Percentiles rank a stretch among this genome's conserved stretches.
Evolutionary conservation across 192 early-diverging fungal genomes (phyloP).

Genomic region (Coemansia sp.): DNA sequence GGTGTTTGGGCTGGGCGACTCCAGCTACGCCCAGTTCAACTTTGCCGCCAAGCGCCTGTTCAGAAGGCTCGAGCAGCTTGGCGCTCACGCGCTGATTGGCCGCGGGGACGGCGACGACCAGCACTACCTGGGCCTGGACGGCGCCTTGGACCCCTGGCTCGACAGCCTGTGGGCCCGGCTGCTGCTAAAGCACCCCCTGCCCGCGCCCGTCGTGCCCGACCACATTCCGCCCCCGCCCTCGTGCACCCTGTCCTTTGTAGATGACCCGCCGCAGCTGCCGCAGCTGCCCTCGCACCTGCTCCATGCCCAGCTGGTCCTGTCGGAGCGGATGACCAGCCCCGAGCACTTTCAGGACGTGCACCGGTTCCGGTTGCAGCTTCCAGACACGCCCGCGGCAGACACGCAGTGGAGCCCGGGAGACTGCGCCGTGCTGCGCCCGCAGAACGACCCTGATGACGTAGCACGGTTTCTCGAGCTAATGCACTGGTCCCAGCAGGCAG

Average conservation of each 20-base stretch:
- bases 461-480: conserved; percentile 61
- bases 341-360: conserved; percentile 95
- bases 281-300: neutral
- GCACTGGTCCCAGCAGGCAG: conserved; percentile 53
- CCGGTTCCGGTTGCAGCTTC: conserved; percentile 64
- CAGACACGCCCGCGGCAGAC: neutral
- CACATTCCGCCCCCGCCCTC: conserved; percentile 21
- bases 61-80: conserved; percentile 81
- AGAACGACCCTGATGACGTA: conserved; percentile 71
- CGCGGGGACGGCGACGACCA: conserved; percentile 95
- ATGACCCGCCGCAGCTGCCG: conserved; percentile 2
- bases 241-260: conserved; percentile 9
- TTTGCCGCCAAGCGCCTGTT: conserved; percentile 90
- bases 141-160: conserved; percentile 87
- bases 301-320: conserved; percentile 38
- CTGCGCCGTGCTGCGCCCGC: conserved; percentile 71
- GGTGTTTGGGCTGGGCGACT: conserved; percentile 95
- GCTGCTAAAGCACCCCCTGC: conserved; percentile 61
- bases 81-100: conserved; percentile 64
- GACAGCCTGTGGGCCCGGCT: conserved; percentile 68
- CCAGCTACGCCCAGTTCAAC: conserved; percentile 91
- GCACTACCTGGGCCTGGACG: conserved; percentile 90
- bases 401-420: conserved; percentile 66
- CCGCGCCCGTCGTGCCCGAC: conserved; percentile 21
- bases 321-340: conserved; percentile 67